Conservation (phyloP, 306 rosid species). For the Aeschynomene evenia region DNA sequence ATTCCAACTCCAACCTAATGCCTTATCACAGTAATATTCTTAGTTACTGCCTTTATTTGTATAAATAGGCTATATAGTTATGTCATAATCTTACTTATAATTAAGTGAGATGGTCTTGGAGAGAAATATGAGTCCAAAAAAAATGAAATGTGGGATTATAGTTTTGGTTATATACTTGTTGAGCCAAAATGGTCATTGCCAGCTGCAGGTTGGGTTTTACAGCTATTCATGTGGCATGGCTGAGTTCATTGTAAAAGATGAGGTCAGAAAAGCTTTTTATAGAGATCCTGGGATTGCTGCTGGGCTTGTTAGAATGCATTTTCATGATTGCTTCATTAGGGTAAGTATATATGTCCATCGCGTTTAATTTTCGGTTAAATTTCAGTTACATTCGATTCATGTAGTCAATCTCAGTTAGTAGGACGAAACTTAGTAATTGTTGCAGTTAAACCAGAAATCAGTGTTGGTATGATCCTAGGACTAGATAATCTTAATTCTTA, state of each 20-base stretch:
- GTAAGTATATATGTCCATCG: conserved; percentile 38
- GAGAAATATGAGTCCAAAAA: conserved; percentile 46
- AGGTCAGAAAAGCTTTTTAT: conserved; percentile 38
- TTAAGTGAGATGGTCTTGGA: conserved; percentile 6
- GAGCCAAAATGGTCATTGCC: conserved; percentile 41
- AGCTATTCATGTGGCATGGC: conserved; percentile 48
- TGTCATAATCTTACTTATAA: conserved; percentile 13
- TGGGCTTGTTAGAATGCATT: conserved; percentile 76
- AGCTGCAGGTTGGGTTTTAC: conserved; percentile 64
- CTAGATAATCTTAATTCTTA: background rate
- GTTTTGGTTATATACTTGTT: conserved; percentile 31
- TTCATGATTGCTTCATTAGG: conserved; percentile 77
- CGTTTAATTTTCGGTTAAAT: background rate
- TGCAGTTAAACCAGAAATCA: background rate
- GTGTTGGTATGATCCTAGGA: background rate
- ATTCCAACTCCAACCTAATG: conserved; percentile 27
- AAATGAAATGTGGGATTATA: conserved; percentile 7
- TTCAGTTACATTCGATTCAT: background rate
- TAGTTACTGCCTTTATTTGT: background rate
- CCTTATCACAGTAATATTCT: conserved; percentile 33
- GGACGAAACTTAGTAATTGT: no score
- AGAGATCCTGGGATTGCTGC: conserved; percentile 57
- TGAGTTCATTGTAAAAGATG: conserved; percentile 65
- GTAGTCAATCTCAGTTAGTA: no score
- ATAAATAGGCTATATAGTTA: conserved; percentile 31